Percentiles rank a stretch among this genome's conserved stretches.
Conservation (phyloP, 2,329 filamentous ascomycete species). For the Hypoxylon sp. region DNA sequence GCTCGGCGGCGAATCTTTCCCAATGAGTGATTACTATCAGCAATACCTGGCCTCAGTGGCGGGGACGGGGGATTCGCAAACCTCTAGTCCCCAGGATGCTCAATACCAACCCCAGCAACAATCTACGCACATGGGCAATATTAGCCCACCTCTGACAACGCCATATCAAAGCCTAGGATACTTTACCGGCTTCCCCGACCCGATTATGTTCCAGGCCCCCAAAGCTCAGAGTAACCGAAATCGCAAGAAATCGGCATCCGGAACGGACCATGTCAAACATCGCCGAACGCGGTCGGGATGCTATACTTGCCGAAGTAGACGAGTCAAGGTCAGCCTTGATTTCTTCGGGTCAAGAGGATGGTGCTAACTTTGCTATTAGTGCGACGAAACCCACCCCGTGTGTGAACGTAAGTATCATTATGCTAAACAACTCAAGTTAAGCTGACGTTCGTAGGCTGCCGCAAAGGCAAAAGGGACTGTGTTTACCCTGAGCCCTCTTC, state of each 20-base stretch:
- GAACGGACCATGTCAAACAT: slow-evolving; percentile 86
- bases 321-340: slow-evolving; percentile 78
- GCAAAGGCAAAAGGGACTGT: slow-evolving; percentile 92
- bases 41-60: slow-evolving; percentile 69
- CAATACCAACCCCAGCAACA: slow-evolving; percentile 56
- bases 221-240: slow-evolving; percentile 62
- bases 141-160: slow-evolving; percentile 56
- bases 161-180: slow-evolving; percentile 65
- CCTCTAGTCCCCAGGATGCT: slow-evolving; percentile 59
- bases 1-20: slow-evolving; percentile 34
- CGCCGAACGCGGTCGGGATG: slow-evolving; percentile 94
- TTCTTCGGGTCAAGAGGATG: slow-evolving; percentile 29
- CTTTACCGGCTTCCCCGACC: slow-evolving; percentile 66
- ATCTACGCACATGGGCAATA: slow-evolving; percentile 52
- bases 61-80: slow-evolving; percentile 58
- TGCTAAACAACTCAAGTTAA: slow-evolving; percentile 14
- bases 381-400: slow-evolving; percentile 88
- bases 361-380: slow-evolving; percentile 68
- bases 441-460: slow-evolving; percentile 75
- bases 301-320: slow-evolving; percentile 88
- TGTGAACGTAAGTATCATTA: slow-evolving; percentile 77
- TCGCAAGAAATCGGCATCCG: slow-evolving; percentile 66
- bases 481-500: slow-evolving; percentile 82
- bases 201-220: slow-evolving; percentile 63
- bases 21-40: slow-evolving; percentile 71